Conservation (phyloP, 2,329 filamentous ascomycete genomes). For the Exophiala calicioides region DNA sequence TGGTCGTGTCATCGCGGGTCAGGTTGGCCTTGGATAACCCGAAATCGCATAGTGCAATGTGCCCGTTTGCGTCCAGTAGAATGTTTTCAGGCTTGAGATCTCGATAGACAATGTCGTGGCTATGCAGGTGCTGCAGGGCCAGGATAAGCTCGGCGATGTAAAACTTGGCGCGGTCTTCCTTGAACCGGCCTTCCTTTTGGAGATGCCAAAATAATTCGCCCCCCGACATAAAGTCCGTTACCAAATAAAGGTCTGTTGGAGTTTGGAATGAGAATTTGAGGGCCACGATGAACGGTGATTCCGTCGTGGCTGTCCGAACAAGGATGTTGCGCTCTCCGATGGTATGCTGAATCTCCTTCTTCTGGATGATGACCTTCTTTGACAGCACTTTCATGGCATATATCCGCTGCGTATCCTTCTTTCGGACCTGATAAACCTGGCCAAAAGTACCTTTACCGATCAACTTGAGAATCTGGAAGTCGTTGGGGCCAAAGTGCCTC, state of each 20-base stretch:
- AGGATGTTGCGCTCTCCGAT: slow-evolving; percentile 96
- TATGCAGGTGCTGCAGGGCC: slow-evolving; percentile 89
- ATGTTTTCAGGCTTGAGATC: slow-evolving; percentile 99
- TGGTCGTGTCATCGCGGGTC: slow-evolving; percentile 95
- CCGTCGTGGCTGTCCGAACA: slow-evolving; percentile 90
- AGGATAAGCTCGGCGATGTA: slow-evolving; percentile 98
- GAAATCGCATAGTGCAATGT: slow-evolving; percentile 97
- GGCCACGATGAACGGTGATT: slow-evolving; percentile 96
- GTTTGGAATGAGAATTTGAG: slow-evolving; percentile 99
- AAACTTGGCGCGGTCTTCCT: slow-evolving; percentile 93
- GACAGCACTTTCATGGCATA: slow-evolving; percentile 99
- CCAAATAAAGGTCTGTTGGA: slow-evolving; percentile 92
- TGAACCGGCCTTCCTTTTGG: slow-evolving; percentile 93
- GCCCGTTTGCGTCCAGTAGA: slow-evolving; percentile 90
- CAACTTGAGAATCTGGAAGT: slow-evolving; percentile 93
- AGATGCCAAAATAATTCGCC: slow-evolving; percentile 98
- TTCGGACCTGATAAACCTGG: slow-evolving; percentile 96
- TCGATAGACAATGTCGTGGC: slow-evolving; percentile 96
- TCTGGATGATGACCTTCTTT: slow-evolving; percentile 99
- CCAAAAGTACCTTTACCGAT: slow-evolving; percentile 98
- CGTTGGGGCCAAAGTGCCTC: slow-evolving; percentile 88
- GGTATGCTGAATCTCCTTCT: slow-evolving; percentile 98
- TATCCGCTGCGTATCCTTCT: slow-evolving; percentile 92
- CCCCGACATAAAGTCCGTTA: slow-evolving; percentile 99
- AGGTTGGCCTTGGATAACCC: slow-evolving; percentile 96